Evolutionary conservation across 352 stramenopile species (phyloP).

Genomic region (Phytophthora cryptogea): DNA sequence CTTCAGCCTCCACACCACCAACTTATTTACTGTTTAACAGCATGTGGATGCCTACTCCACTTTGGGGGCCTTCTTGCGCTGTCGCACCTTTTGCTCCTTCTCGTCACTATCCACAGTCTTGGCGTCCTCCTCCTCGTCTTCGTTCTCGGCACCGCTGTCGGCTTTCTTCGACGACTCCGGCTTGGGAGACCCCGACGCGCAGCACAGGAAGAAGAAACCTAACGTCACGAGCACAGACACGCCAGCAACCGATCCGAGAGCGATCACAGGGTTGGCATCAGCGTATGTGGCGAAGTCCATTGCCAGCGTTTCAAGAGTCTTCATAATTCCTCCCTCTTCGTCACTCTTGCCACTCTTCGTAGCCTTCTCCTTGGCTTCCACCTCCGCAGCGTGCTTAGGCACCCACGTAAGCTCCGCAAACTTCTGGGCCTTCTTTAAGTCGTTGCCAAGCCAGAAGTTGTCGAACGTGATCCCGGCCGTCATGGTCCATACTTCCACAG

Average conservation of each 20-base stretch:
- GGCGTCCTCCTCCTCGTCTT: slow-evolving; percentile 38
- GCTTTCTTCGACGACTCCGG: slow-evolving; percentile 32
- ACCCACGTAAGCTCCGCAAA: slow-evolving; percentile 81
- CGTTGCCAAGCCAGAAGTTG: slow-evolving; percentile 92
- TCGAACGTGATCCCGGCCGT: slow-evolving; percentile 91
- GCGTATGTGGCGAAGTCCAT: slow-evolving; percentile 54
- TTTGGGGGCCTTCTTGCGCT: slow-evolving; percentile 81
- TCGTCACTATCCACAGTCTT: slow-evolving; percentile 45
- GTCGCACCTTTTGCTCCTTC: slow-evolving; percentile 61
- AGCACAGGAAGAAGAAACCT: slow-evolving; percentile 65
- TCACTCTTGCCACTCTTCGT: slow-evolving; percentile 43
- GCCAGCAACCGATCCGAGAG: slow-evolving; percentile 47
- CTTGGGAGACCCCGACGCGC: slow-evolving; percentile 38
- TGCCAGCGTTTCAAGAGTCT: slow-evolving; percentile 45
- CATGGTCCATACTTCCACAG: slow-evolving; percentile 93
- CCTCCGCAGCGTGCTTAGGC: slow-evolving; percentile 74
- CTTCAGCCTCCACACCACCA: no score
- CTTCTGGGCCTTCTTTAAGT: slow-evolving; percentile 73
- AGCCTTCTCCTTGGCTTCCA: slow-evolving; percentile 54
- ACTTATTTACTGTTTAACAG: slow-evolving; percentile 6
- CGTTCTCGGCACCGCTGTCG: slow-evolving; percentile 40
- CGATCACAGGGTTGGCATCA: slow-evolving; percentile 60
- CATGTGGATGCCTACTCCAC: slow-evolving; percentile 38
- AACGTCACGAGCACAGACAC: slow-evolving; percentile 50
- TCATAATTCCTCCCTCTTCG: slow-evolving; percentile 55